Evolutionary conservation across 352 stramenopile genomes (phyloP), one percentile per base, ranked within the genome.

Genomic region (Globisporangium okanoganense): DNA sequence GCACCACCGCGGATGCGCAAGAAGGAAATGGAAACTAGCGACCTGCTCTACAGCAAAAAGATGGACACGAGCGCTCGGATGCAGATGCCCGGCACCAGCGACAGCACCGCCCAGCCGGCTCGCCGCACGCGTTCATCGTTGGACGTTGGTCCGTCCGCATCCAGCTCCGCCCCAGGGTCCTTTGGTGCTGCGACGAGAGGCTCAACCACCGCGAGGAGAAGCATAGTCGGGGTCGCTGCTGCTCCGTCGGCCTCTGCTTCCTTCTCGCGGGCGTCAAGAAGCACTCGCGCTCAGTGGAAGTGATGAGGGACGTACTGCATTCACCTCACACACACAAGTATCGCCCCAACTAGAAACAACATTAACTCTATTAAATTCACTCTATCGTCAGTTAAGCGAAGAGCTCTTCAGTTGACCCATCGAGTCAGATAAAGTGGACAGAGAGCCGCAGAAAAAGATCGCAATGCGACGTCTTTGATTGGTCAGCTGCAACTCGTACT

Each of bases 251-350:
- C 31, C 47, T 67, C 61, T 14, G 45, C 52, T 36, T 62, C 61
- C 14, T 62, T 58, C 61, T 67, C 47, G 45, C 61, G 55, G 44
- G 16, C 54, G 9, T 18, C 38, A 12, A 79, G 71, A 50, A 70
- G 65, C 48, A 44, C 67, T 33, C 72, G 79, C 54, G 76, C 75
- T 20, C 76, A 81, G 35, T 88, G 76, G 76, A 76, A 82, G 67
- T 88, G 48, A 41, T 27, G 16, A 43, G 14, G 8, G 5, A 53
- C 33, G 25, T 24, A 29, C 27, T 22, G 8, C 20, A 31, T 20
- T 22, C 24, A 35, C 8, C 33, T 29, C 22, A 51, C 45, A 33
- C 24, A 29, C 44, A n/a, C 47, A 55, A 13, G 9, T 40, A 27
- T 40, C 20, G 49, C 33, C 25, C 24, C 0, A 54, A 40, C 27